Evolutionary conservation across 1,139 yeast genomes (phyloP).

Genomic region (Kodamaea arcana): DNA sequence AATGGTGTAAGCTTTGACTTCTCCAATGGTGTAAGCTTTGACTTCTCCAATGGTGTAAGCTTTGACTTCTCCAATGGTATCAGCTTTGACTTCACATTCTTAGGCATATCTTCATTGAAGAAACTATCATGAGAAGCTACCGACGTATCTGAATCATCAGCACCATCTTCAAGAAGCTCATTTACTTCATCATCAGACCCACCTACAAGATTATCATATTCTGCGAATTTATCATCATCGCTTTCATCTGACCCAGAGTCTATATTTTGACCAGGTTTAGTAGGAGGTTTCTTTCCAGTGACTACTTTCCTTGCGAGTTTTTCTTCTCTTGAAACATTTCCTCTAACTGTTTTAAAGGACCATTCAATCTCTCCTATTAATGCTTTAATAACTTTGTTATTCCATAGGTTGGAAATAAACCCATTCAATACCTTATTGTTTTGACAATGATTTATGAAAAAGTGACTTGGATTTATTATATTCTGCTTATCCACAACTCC

Average conservation of each 20-base stretch:
- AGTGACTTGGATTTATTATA: slow-evolving; percentile 41
- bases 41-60: too few relatives aligned
- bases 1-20: too few relatives aligned
- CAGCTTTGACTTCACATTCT: slow-evolving; percentile 10
- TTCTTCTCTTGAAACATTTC: slow-evolving; percentile 48
- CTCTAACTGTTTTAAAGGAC: slow-evolving; percentile 58
- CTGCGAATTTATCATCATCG: slow-evolving; percentile 27
- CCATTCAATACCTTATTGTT: slow-evolving; percentile 38
- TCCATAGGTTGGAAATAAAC: slow-evolving; percentile 56
- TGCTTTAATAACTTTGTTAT: slow-evolving; percentile 48
- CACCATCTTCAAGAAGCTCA: slow-evolving; percentile 20
- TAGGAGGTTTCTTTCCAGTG: slow-evolving; percentile 19
- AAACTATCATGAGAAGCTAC: slow-evolving; percentile 37
- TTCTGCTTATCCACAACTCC: slow-evolving; percentile 26
- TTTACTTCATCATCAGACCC: slow-evolving; percentile 52
- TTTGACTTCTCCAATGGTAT: too few relatives aligned
- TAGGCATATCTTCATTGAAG: slow-evolving; percentile 23
- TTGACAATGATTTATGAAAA: slow-evolving; percentile 46
- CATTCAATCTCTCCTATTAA: slow-evolving; percentile 48
- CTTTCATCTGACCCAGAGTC: slow-evolving; percentile 19
- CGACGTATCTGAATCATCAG: slow-evolving; percentile 16
- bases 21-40: too few relatives aligned
- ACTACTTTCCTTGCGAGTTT: slow-evolving; percentile 27
- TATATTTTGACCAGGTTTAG: slow-evolving; percentile 15
- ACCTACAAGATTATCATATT: slow-evolving; percentile 51